phyloP scores from a whole-genome alignment of 2,329 filamentous ascomycete genomes.

The Hortaea sp. region DNA sequence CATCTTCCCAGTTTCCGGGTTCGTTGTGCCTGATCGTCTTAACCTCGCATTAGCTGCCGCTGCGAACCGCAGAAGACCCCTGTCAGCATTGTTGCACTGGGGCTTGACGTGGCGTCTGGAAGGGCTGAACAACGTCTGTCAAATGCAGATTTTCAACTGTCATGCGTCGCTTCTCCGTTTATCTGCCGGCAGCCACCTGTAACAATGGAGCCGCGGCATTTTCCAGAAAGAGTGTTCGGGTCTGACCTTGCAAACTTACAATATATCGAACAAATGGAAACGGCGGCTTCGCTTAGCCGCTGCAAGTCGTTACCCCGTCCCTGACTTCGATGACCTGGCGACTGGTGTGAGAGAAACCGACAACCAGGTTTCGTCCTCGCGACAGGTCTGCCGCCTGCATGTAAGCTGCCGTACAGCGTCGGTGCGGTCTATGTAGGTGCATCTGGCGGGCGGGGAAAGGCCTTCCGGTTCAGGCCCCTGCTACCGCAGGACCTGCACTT shows the following conservation, averaged over 20 bases:
- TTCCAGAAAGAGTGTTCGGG: no score
- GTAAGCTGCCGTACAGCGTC: neutral
- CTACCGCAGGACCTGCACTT: slow-evolving; percentile 5
- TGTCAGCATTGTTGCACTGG: neutral
- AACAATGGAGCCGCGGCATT: no score
- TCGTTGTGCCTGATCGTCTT: neutral
- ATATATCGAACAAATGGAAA: no score
- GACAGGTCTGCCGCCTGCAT: neutral
- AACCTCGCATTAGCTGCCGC: neutral
- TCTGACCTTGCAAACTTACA: no score
- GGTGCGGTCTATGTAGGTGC: neutral
- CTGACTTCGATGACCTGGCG: neutral
- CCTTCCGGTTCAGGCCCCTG: slow-evolving; percentile 3
- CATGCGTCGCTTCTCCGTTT: neutral
- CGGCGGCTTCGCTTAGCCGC: no score
- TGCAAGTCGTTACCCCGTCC: neutral
- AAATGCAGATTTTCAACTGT: slow-evolving; percentile 4
- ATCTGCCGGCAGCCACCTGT: slow-evolving; percentile 1
- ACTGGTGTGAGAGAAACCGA: neutral
- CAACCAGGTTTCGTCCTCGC: neutral
- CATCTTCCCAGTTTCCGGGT: neutral
- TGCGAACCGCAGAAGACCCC: neutral
- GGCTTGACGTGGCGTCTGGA: neutral
- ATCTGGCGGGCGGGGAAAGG: slow-evolving; percentile 1
- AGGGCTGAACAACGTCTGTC: slow-evolving; percentile 1